Conservation (phyloP, 768 basidiomycete genomes). For the Hygrocybe punicea region DNA sequence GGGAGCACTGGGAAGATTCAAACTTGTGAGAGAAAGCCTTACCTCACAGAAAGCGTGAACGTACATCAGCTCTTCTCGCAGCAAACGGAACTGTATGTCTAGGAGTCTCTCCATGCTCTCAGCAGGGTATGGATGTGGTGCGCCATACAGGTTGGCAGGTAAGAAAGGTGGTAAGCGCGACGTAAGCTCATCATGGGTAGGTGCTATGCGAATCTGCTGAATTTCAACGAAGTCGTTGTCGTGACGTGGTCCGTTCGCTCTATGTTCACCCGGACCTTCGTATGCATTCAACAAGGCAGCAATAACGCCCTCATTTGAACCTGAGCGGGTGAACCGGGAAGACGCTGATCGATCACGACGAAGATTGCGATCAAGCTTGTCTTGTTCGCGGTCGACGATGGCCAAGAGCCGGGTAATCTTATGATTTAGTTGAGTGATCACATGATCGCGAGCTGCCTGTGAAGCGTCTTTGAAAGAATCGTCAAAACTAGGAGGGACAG, state of each 20-base stretch:
- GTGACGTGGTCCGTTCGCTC: constrained; percentile 54
- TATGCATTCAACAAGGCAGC: constrained; percentile 42
- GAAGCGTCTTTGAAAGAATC: constrained; percentile 38
- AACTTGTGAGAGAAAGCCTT: neutral
- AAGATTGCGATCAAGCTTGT: constrained; percentile 26
- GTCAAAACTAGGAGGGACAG: constrained; percentile 42
- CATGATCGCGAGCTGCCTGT: constrained; percentile 35
- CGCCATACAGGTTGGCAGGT: constrained; percentile 55
- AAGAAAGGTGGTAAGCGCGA: constrained; percentile 50
- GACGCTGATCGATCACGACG: constrained; percentile 9
- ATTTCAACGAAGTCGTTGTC: constrained; percentile 65
- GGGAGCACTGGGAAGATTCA: constrained; percentile 41
- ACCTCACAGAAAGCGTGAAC: constrained; percentile 18
- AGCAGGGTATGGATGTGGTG: constrained; percentile 57
- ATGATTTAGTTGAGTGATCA: constrained; percentile 34
- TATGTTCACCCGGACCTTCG: constrained; percentile 54
- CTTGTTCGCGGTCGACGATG: constrained; percentile 53
- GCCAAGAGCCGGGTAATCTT: constrained; percentile 35
- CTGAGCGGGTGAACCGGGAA: neutral
- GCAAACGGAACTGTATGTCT: constrained; percentile 71
- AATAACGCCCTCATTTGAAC: constrained; percentile 32
- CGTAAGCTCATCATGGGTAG: constrained; percentile 64
- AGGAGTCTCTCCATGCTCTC: constrained; percentile 63
- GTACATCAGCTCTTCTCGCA: constrained; percentile 70
- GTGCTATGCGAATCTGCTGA: constrained; percentile 58